Evolutionary conservation across 805 yeast species (phyloP).

Genomic region (Clavispora phyllophila): DNA sequence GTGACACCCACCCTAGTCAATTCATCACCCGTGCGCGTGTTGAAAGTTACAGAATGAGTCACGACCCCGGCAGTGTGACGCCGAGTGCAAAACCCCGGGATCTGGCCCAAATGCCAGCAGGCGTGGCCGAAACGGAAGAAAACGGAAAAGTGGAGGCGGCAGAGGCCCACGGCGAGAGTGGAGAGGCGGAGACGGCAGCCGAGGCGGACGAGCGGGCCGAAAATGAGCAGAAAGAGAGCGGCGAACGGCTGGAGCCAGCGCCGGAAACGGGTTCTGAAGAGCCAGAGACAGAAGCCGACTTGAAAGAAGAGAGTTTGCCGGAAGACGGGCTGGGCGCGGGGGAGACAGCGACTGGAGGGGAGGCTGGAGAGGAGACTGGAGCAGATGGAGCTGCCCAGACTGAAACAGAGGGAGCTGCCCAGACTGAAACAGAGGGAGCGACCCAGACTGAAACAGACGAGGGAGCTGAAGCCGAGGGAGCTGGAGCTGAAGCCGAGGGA

Average conservation of each 20-base stretch:
- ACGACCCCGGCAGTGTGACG: not conserved
- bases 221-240: too few species aligned
- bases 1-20: not conserved
- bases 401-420: not conserved
- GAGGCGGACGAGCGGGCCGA: not conserved
- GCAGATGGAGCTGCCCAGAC: not conserved
- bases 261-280: too few species aligned
- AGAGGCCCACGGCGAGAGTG: too few species aligned
- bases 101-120: not conserved
- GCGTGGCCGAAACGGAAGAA: not conserved
- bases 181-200: not conserved
- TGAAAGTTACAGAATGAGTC: not conserved
- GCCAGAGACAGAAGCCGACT: not conserved
- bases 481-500: not conserved
- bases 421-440: not conserved
- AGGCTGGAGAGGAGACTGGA: not conserved
- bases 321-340: too few species aligned
- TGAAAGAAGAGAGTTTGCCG: not conserved
- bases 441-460: not conserved
- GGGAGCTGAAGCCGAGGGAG: not conserved
- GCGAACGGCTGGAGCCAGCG: too few species aligned
- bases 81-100: not conserved
- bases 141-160: not conserved
- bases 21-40: not conserved
- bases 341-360: too few species aligned